phyloP scores from a whole-genome alignment of 2,329 filamentous ascomycete species.

The Penicillium sp. region DNA sequence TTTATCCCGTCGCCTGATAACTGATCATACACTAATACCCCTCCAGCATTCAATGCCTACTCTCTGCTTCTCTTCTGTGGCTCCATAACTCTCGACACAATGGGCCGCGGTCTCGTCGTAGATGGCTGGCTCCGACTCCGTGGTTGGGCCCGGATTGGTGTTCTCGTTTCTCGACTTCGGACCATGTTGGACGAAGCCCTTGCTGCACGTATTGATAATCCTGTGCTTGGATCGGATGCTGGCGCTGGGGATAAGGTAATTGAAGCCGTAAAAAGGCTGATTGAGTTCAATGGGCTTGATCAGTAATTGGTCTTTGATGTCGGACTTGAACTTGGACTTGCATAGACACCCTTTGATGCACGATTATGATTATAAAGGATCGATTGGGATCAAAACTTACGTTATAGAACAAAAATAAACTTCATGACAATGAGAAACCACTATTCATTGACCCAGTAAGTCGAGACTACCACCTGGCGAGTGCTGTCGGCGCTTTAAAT shows the following conservation, averaged over 20 bases:
- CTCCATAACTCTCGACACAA: slow-evolving; percentile 80
- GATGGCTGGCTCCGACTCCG: slow-evolving; percentile 87
- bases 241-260: slow-evolving; percentile 61
- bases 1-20: slow-evolving; percentile 28
- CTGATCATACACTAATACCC: slow-evolving; percentile 11
- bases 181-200: slow-evolving; percentile 86
- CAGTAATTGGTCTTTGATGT: slow-evolving; percentile 28
- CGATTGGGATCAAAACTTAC: no score
- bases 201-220: slow-evolving; percentile 78
- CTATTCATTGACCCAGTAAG: no score
- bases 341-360: no score
- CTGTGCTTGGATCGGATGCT: slow-evolving; percentile 59
- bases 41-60: slow-evolving; percentile 77
- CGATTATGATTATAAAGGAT: no score
- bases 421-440: not conserved
- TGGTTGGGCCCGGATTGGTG: slow-evolving; percentile 94
- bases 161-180: slow-evolving; percentile 80
- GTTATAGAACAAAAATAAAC: not conserved
- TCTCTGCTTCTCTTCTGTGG: slow-evolving; percentile 87
- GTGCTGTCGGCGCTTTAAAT: no score
- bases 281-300: slow-evolving; percentile 89
- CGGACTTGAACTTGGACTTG: no score
- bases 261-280: slow-evolving; percentile 74
- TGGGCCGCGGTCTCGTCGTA: slow-evolving; percentile 83
- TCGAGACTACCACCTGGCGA: no score